These are phyloP conservation scores for Candida pseudofarinosa DNA, from an alignment of 805 yeast species.

Conservation along the genomic window DNA sequence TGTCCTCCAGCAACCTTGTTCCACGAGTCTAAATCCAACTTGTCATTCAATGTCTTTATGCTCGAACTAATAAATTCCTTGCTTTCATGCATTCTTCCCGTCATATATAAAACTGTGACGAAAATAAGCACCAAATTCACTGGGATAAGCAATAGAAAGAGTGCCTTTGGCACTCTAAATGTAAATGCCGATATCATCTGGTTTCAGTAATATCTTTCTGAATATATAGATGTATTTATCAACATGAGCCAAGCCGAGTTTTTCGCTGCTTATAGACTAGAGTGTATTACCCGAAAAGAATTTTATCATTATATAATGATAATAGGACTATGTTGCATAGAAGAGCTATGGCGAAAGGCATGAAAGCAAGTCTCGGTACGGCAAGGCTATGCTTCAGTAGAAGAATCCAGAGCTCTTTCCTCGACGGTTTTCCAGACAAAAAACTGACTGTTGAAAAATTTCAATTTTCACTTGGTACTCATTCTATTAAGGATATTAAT, in stretches of 20 bases:
- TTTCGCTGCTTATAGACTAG: background rate
- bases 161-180: constrained; percentile 9
- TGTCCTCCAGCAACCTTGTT: constrained; percentile 1
- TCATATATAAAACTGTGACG: constrained; percentile 7
- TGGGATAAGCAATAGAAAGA: constrained; percentile 7
- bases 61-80: constrained; percentile 5
- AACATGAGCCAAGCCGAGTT: background rate
- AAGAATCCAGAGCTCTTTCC: background rate
- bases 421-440: constrained; percentile 7
- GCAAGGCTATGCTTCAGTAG: background rate
- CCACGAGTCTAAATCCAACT: constrained; percentile 10
- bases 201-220: background rate
- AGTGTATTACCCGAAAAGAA: background rate
- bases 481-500: constrained; percentile 15
- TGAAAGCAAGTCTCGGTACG: background rate
- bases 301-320: too few relatives aligned
- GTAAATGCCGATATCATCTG: constrained; percentile 17
- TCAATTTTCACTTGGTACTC: constrained; percentile 33
- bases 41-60: constrained; percentile 7
- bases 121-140: constrained; percentile 10
- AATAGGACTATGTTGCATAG: background rate
- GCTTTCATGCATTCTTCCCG: constrained; percentile 2
- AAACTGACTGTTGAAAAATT: constrained; percentile 25
- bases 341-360: background rate
- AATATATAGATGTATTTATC: background rate